Evolutionary conservation across 2,329 filamentous ascomycete species (phyloP).

Genomic region (Fusarium globosum): DNA sequence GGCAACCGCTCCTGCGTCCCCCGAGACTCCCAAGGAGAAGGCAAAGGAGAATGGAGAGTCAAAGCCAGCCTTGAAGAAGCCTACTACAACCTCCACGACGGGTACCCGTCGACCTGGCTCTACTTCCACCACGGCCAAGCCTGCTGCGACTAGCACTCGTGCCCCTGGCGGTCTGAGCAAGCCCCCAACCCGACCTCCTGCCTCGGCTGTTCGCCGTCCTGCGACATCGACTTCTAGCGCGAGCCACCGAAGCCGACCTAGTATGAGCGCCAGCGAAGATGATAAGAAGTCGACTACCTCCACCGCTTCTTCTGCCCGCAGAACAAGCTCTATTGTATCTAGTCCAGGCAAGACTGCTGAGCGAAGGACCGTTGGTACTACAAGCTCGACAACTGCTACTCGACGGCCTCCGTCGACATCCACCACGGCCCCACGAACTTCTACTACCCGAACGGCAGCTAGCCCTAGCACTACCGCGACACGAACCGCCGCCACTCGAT

Average conservation of each 20-base stretch:
- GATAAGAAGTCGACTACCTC: slow-evolving; percentile 59
- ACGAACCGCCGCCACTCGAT: slow-evolving; percentile 48
- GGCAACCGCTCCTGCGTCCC: slow-evolving; percentile 47
- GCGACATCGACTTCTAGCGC: slow-evolving; percentile 52
- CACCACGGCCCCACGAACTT: slow-evolving; percentile 50
- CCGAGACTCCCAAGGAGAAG: slow-evolving; percentile 51
- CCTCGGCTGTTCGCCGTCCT: slow-evolving; percentile 49
- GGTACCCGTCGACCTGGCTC: slow-evolving; percentile 35
- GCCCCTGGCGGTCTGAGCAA: slow-evolving; percentile 58
- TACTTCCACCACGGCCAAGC: slow-evolving; percentile 41
- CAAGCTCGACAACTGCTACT: slow-evolving; percentile 47
- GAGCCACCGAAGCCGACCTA: slow-evolving; percentile 60
- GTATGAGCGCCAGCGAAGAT: slow-evolving; percentile 62
- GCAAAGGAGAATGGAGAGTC: slow-evolving; percentile 44
- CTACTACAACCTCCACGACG: slow-evolving; percentile 47
- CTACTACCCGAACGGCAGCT: slow-evolving; percentile 45
- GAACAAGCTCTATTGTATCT: slow-evolving; percentile 57
- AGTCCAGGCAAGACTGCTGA: slow-evolving; percentile 52
- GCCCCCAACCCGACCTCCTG: slow-evolving; percentile 60
- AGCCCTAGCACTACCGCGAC: slow-evolving; percentile 20
- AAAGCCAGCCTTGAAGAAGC: slow-evolving; percentile 52
- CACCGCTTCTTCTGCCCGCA: slow-evolving; percentile 53
- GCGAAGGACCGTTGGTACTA: slow-evolving; percentile 51
- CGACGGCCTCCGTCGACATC: slow-evolving; percentile 51
- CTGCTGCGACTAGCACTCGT: slow-evolving; percentile 50